phyloP scores from a whole-genome alignment of 345 rosid genomes.

The Eucalyptus decipiens region DNA sequence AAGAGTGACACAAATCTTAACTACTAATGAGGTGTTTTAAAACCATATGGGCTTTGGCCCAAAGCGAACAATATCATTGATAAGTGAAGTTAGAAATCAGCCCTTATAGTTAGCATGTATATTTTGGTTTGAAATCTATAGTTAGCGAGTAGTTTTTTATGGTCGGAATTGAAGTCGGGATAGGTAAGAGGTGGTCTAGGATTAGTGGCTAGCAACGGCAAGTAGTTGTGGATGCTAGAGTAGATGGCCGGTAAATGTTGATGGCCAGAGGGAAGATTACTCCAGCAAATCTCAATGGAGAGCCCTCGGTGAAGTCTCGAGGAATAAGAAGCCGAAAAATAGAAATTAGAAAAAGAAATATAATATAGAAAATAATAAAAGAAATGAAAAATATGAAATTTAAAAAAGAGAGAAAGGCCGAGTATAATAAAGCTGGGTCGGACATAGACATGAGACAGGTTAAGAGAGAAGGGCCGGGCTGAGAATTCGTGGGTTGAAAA shows the following conservation, averaged over 20 bases:
- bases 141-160: not conserved
- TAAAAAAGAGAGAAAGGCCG: not conserved
- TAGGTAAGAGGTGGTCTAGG: not conserved
- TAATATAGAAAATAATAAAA: too few relatives aligned
- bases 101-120: not conserved
- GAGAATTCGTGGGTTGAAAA: not conserved
- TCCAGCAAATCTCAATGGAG: not conserved
- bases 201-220: not conserved
- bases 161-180: not conserved
- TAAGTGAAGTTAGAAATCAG: too few relatives aligned
- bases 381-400: not conserved
- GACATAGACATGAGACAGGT: not conserved
- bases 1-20: too few relatives aligned
- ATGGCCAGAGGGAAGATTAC: not conserved
- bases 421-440: not conserved
- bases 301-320: not conserved
- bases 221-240: not conserved
- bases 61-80: fast-evolving
- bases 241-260: not conserved
- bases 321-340: not conserved
- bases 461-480: not conserved
- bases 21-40: fast-evolving
- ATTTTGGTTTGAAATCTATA: not conserved
- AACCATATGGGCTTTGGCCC: fast-evolving
- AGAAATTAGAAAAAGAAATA: not conserved